Base-by-base conservation (phyloP, 345 rosid species). In the Camelina laxa region DNA sequence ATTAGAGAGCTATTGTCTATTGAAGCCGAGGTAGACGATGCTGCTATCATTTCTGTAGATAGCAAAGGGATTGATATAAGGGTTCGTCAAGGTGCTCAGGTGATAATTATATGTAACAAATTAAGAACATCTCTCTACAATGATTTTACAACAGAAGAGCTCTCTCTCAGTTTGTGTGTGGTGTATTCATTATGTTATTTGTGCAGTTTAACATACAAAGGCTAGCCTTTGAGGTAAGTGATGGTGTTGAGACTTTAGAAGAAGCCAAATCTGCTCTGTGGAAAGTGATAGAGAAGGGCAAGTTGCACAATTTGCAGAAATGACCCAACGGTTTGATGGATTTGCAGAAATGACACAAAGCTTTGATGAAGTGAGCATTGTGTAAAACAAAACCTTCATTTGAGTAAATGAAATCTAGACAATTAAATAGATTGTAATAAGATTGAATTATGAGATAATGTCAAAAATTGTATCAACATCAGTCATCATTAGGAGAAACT, bases 41-140 rank as follows among this genome's bases (percentile, higher is more conserved):
- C 90, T 60, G 99, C 99, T 70, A 77, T 95, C 19, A 92, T 92
- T 75, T 95, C 98, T 69, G 85, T 95, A 67, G 99, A 95, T 73
- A 92, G 99, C 83, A 95, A 89, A 82, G 99, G 99, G 56, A 84
- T 82, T 6, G 97, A 95, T 79, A 74, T 95, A 38, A 82, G 99
- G 19, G 96, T 95, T 53, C 98, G 98, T 45, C 98, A 90, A 81
- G 98, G 99, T 36, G 97, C 97, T 73, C 94, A 94, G 95, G 98
- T 94, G 85, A 58, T 9, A 15, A 38, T 10, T 10, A 19, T 70
- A 14, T 62, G 15, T 53, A 68, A 54, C 75, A n/a, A 58, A 33
- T 44, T 14, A 21, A 61, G 44, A 53, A 72, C 30, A 15, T 59
- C 4, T 27, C 7, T 58, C 33, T 38, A 19, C 14, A 35, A 47